Evolutionary conservation across 2,329 filamentous ascomycete species (phyloP).

Genomic region (Penicillium sp.): DNA sequence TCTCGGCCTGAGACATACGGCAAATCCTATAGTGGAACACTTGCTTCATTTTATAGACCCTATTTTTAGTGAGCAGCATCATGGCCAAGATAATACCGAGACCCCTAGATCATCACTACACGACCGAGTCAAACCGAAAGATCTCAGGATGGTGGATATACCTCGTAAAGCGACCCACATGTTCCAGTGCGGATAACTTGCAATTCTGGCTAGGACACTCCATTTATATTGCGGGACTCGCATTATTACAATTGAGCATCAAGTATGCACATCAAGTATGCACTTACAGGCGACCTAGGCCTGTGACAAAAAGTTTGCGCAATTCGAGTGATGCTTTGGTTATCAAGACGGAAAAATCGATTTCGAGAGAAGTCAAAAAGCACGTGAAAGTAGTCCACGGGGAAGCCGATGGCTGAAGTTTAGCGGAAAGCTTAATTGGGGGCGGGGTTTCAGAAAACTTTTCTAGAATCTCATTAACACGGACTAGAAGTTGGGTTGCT

Average conservation of each 20-base stretch:
- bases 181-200: neutral
- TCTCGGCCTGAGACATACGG: neutral
- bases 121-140: neutral
- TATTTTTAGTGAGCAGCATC: neutral
- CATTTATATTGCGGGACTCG: neutral
- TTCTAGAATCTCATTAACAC: neutral
- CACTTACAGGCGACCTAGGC: neutral
- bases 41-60: too few relatives aligned
- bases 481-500: neutral
- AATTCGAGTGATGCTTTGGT: neutral
- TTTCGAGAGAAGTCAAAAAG: neutral
- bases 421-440: neutral
- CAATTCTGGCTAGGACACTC: neutral
- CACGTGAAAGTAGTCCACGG: neutral
- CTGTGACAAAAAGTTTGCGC: too few relatives aligned
- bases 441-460: slow-evolving; percentile 1
- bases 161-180: neutral
- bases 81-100: neutral
- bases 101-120: neutral
- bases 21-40: neutral
- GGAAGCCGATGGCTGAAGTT: slow-evolving; percentile 1
- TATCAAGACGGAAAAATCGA: too few relatives aligned
- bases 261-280: neutral
- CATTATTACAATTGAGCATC: neutral
- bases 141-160: neutral